A percentile compares a stretch with the other conserved stretches of the same genome.
phyloP scores from a whole-genome alignment of 2,329 filamentous ascomycete species.

The Xylogone sp. region DNA sequence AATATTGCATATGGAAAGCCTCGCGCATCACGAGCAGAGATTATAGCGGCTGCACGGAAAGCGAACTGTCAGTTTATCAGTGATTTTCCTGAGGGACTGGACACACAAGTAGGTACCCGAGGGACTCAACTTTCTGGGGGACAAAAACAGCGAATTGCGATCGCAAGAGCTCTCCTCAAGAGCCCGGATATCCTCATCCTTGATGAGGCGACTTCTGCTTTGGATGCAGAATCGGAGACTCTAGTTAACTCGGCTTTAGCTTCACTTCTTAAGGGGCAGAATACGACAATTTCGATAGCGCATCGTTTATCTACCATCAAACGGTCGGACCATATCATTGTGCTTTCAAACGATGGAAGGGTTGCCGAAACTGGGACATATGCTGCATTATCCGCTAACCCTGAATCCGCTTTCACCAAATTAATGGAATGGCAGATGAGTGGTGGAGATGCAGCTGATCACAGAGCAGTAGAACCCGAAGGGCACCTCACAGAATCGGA shows the following conservation, averaged over 20 bases:
- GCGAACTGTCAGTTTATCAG: conserved; percentile 97
- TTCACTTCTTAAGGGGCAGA: conserved; percentile 76
- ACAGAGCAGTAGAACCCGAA: conserved; percentile 18
- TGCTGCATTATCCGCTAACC: conserved; percentile 66
- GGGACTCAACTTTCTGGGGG: conserved; percentile 93
- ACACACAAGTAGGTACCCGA: conserved; percentile 88
- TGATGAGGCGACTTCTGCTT: conserved; percentile 91
- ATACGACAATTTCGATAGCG: conserved; percentile 96
- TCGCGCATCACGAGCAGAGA: conserved; percentile 71
- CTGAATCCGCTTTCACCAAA: conserved; percentile 82
- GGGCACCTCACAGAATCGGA: conserved; percentile 7
- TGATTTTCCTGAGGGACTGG: conserved; percentile 92
- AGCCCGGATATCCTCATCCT: conserved; percentile 95
- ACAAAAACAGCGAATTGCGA: conserved; percentile 97
- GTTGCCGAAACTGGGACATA: conserved; percentile 92
- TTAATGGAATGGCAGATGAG: conserved; percentile 99
- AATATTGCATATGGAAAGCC: conserved; percentile 92
- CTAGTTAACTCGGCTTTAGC: conserved; percentile 89
- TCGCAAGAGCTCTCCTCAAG: conserved; percentile 90
- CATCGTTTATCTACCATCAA: conserved; percentile 96
- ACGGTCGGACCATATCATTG: conserved; percentile 89
- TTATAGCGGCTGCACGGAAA: conserved; percentile 80
- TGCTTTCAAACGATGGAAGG: conserved; percentile 78
- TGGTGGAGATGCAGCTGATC: conserved; percentile 63
- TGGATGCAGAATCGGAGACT: conserved; percentile 96